Base-by-base conservation (phyloP, 495 filamentous ascomycete species). In the Daldinia concentrica region DNA sequence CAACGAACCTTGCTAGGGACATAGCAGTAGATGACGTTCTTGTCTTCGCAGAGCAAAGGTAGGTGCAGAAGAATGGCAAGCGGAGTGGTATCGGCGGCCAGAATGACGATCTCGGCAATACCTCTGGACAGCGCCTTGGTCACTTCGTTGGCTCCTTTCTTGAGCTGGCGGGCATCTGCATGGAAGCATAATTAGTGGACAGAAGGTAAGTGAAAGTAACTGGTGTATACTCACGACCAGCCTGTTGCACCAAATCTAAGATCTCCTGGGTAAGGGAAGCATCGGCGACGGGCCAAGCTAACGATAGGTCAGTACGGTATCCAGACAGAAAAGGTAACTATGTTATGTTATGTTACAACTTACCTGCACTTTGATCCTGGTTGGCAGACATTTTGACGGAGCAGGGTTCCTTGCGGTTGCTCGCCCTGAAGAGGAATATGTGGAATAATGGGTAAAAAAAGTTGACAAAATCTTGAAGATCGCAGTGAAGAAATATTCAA, bases 51-150 rank as follows among this genome's bases (percentile, higher is more conserved):
- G 22, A 97, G 88, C 2, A 98, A 88, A 14, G 95, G 95, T 6
- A 99, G 84, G 82, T 98, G 95, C 24, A 99, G 88, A 55, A 98
- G 86, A 69, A 98, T 97, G 55, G 91, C 90, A n/a, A 97, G 84
- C 26, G 93, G 93, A 37, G 87, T 82, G 56, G 92, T 93, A 76
- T 98, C 95, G 51, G 93, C 94, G 50, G 95, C 94, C 45, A 97
- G 87, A 67, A 97, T 86, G 73, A 97, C 87, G 60, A 99, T 85
- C 80, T 98, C 95, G 73, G 89, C 86, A 70, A 92, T 92, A 80
- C 95, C 95, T 45, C 68, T 64, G 64, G 55, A 68, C 71, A 82
- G 69, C 41, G 77, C 86, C 58, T 78, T 78, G 57, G 76, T 78
- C 14, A 68, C 65, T 39, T 78, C 87, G 79, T 89, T 89, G 57